Conservation (phyloP, 495 filamentous ascomycete genomes). For the Xylaria longipes region DNA sequence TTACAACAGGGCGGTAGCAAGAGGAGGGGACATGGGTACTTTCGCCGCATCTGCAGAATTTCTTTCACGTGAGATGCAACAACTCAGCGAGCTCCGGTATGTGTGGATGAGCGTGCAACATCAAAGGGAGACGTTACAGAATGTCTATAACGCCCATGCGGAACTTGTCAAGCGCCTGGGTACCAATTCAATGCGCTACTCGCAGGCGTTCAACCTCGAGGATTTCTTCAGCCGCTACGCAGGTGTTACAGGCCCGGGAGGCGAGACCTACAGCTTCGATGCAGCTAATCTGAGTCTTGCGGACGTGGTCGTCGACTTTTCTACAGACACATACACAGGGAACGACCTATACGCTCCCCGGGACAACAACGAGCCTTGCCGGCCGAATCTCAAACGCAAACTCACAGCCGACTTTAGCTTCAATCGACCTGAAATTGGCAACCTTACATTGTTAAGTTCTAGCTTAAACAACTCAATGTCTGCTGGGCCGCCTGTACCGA, state of each 20-base stretch:
- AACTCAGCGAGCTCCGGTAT: constrained; percentile 73
- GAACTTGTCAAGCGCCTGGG: constrained; percentile 75
- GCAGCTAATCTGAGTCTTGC: constrained; percentile 58
- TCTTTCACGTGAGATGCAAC: constrained; percentile 76
- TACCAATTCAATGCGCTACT: constrained; percentile 64
- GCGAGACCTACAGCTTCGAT: constrained; percentile 56
- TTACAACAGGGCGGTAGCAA: constrained; percentile 68
- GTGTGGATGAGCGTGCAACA: constrained; percentile 80
- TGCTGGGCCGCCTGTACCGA: constrained; percentile 17
- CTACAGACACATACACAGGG: constrained; percentile 53
- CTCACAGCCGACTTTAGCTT: constrained; percentile 39
- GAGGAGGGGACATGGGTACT: constrained; percentile 62
- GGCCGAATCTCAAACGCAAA: constrained; percentile 53
- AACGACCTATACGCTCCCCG: constrained; percentile 52
- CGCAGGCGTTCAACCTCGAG: constrained; percentile 80
- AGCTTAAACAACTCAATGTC: not conserved
- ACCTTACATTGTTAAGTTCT: constrained; percentile 25
- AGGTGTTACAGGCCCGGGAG: constrained; percentile 49
- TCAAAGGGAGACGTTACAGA: constrained; percentile 77
- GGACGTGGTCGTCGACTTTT: constrained; percentile 59
- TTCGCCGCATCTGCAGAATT: constrained; percentile 68
- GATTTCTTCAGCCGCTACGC: constrained; percentile 85
- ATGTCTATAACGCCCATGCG: constrained; percentile 72
- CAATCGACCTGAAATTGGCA: constrained; percentile 44
- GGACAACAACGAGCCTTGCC: constrained; percentile 30